Base-by-base conservation (phyloP, 169 alveolate genomes). In the Eimeria sp. region DNA sequence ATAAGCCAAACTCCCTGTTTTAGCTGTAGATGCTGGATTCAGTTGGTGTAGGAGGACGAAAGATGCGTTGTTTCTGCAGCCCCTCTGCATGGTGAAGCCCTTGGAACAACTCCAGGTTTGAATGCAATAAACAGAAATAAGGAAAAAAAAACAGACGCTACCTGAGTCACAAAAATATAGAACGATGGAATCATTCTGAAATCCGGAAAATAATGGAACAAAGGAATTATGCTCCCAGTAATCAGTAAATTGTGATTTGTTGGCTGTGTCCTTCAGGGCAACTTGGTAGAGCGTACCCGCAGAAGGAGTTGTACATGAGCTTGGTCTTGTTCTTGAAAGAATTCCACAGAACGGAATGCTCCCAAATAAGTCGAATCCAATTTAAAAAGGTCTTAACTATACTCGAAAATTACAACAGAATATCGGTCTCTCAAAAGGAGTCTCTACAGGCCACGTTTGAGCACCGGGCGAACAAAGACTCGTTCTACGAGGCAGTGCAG, bases 81-180 rank as follows among this genome's bases (percentile, higher is more conserved):
- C 22, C 80, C 93, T 61, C 78, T 61, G 5, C 51, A 63, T 14
- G 58, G 34, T n/a, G 93, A 87, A 40, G 63, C 9, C 63, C 93
- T 87, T 87, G 93, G 93, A 58, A 63, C 82, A 22, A 87, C 93
- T 9, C 93, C 54, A 63, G 72, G 93, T 87, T 58, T 5, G 93
- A 18, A n/a, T 11, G 30, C 83, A 73, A 2, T 40, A 20, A 14
- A n/a, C n/a, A 73, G 54, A 70, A 70, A 22, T 34, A 57, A 18
- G 10, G 10, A 40, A 40, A 40, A 73, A 4, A 73, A 43, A 73
- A 34, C 80, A 70, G 5, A 30, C 51, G 16, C 40, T 14, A 73
- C 20, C n/a, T 80, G 70, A 47, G 4, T 20, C 25, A 27, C 40
- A 47, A 43, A 80, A n/a, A 25, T 5, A 75, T n/a, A 80, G n/a